Percentiles rank a stretch among this genome's conserved stretches.
These are phyloP conservation scores for Aureobasidium sp. DNA, from an alignment of 2,329 filamentous ascomycete genomes.

Conservation along the genomic window DNA sequence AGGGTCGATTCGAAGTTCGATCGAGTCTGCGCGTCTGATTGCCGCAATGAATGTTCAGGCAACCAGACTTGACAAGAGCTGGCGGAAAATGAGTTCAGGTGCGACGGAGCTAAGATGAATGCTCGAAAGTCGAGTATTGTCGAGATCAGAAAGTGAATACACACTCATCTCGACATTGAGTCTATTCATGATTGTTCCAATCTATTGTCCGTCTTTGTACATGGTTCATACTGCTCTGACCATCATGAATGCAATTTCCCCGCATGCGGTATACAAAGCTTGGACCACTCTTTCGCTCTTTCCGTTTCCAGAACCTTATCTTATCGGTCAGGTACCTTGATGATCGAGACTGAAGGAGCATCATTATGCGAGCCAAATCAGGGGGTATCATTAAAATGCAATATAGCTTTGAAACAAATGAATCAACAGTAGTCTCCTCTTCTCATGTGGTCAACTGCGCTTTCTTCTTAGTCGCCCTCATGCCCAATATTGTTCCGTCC, in stretches of 20 bases:
- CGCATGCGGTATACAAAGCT: conserved; percentile 6
- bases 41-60: background rate
- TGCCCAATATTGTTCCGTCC: conserved; percentile 45
- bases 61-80: background rate
- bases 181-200: background rate
- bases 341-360: background rate
- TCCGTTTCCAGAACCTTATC: conserved; percentile 1
- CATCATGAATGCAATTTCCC: background rate
- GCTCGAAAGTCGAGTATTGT: background rate
- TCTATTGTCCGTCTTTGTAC: background rate
- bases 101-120: background rate
- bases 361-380: background rate
- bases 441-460: conserved; percentile 5
- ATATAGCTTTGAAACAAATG: background rate
- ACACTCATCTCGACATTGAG: background rate
- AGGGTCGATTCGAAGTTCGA: background rate
- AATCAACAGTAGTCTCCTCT: background rate
- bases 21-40: background rate
- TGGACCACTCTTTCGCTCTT: background rate
- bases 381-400: background rate
- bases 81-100: background rate
- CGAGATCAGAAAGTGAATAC: background rate
- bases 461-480: conserved; percentile 50
- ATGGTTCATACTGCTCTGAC: background rate
- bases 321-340: conserved; percentile 8